Base-by-base conservation (phyloP, 2,329 filamentous ascomycete genomes). In the Thelonectria olida region DNA sequence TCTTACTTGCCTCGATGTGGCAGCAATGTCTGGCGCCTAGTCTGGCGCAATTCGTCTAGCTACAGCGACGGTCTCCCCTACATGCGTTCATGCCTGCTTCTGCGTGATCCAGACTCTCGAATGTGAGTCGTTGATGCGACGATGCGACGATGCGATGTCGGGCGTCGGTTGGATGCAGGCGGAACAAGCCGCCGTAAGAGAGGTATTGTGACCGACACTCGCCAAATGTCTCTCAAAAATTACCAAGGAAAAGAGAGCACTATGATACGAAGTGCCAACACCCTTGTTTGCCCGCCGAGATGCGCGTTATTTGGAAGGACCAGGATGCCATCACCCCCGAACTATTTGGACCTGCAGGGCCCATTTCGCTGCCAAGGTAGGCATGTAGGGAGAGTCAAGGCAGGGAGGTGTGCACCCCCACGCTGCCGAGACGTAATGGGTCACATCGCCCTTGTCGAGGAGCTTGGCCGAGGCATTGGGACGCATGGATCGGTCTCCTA, bases 281-380 rank as follows among this genome's bases (percentile, higher is more conserved):
- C 44, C 53, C 68, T 63, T 64, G 61, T 64, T 63, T 62, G 48
- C 45, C 59, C 41, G 65, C 52, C 64, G 61, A 63, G 53, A 58
- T 61, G 54, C 45, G 62, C 62, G 60, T 54, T 61, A 61, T 61
- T 62, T 45, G 31, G 17, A 27, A 48, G 50, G 42, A 44, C 56
- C 54, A 57, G 64, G 64, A 52, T 68, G 49, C 51, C 62, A 58
- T 68, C 60, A 67, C 62, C 49, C 66, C 67, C 52, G 57, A 68
- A 62, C 57, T 59, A 57, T 70, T 69, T 66, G 70, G 66, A 70
- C 67, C 68, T 70, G 68, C 67, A 70, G 70, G 64, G 67, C 54
- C 59, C 62, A 61, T 59, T 54, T 42, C 62, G 36, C 62, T 69
- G 62, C 63, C 66, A 70, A 66, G 68, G 54, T 65, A 65, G 67